Conservation (phyloP, 192 early-diverging fungal genomes). For the Entrophospora sp. region DNA sequence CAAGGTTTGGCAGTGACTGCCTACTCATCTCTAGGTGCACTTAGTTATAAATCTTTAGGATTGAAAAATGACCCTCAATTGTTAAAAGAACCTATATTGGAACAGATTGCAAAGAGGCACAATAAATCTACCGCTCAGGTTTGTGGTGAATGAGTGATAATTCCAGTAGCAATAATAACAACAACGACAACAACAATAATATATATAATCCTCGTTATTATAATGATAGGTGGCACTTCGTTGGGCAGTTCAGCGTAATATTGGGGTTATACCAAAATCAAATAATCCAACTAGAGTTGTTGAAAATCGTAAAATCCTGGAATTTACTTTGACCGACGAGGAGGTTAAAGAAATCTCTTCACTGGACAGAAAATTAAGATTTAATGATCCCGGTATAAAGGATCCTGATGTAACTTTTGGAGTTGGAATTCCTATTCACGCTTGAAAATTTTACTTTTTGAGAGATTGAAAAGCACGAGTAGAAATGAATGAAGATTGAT, state of each 20-base stretch:
- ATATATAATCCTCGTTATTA: background rate
- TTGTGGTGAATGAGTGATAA: background rate
- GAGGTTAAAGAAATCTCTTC: conserved; percentile 39
- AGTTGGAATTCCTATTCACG: conserved; percentile 34
- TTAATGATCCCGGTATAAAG: conserved; percentile 37
- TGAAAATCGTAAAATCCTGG: conserved; percentile 44
- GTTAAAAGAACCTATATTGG: conserved; percentile 40
- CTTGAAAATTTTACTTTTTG: no score
- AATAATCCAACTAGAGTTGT: conserved; percentile 40
- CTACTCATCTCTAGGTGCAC: conserved; percentile 62
- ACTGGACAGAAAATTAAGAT: conserved; percentile 35
- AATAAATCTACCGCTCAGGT: conserved; percentile 52
- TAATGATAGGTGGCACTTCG: conserved; percentile 33
- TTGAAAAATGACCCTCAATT: conserved; percentile 27
- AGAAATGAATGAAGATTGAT: no score
- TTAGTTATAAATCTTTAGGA: conserved; percentile 32
- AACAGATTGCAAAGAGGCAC: conserved; percentile 43
- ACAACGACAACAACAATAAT: no score
- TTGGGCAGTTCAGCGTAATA: conserved; percentile 53
- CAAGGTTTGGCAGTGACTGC: conserved; percentile 59
- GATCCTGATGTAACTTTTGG: no score
- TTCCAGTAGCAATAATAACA: background rate
- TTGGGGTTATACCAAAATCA: conserved; percentile 64
- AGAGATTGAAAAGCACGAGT: no score
- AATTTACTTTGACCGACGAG: conserved; percentile 32